Evolutionary conservation across 2,329 filamentous ascomycete species (phyloP).

Genomic region (Epichloe typhina): DNA sequence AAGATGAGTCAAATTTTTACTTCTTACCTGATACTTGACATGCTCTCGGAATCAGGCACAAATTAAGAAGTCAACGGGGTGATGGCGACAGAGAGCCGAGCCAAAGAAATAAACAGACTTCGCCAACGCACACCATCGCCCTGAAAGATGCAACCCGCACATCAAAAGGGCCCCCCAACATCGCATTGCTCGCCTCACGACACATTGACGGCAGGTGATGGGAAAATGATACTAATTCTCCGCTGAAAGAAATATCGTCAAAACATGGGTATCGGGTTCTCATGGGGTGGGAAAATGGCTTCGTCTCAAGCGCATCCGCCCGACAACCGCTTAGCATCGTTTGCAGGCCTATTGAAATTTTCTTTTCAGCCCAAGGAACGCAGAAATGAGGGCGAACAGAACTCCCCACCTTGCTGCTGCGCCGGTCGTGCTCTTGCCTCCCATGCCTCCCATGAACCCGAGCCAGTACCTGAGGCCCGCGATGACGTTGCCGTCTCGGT

Average conservation of each 20-base stretch:
- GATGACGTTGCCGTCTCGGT: constrained; percentile 41
- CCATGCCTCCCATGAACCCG: constrained; percentile 36
- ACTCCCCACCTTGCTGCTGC: constrained; percentile 37
- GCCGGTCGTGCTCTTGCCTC: constrained; percentile 34
- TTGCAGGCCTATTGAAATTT: constrained; percentile 18
- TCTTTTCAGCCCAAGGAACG: constrained; percentile 22
- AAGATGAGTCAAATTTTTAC: too few relatives aligned
- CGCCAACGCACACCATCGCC: not conserved
- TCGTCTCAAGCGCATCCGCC: not conserved
- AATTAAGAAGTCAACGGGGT: not conserved
- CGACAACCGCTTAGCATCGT: constrained; percentile 5
- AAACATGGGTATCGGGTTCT: not conserved
- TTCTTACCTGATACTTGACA: not conserved
- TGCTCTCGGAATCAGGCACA: not conserved
- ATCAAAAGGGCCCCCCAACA: not conserved
- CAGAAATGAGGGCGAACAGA: constrained; percentile 25
- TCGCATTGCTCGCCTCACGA: not conserved
- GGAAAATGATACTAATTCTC: too few relatives aligned
- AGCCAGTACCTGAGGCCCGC: constrained; percentile 42
- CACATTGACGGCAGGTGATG: not conserved
- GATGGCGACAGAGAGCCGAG: not conserved
- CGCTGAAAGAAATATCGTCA: not conserved
- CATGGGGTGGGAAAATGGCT: not conserved
- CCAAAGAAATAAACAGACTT: not conserved
- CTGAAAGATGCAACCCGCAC: not conserved